phyloP scores from a whole-genome alignment of 345 rosid species.

The Eucalyptus cloeziana region DNA sequence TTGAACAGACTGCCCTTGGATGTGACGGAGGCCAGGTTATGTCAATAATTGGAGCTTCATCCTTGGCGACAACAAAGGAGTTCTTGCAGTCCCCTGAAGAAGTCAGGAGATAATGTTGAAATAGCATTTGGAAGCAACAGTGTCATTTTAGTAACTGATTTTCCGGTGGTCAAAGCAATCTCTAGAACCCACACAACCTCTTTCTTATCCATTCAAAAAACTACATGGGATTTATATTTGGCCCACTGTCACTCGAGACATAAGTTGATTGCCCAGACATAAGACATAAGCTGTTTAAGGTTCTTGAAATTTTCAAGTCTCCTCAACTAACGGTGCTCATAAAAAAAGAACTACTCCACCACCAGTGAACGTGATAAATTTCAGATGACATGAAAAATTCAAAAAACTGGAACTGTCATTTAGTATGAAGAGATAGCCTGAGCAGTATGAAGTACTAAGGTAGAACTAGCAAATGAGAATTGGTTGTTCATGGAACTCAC shows the following conservation, averaged over 20 bases:
- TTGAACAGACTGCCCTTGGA: slow-evolving; percentile 26
- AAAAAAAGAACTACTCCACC: not conserved
- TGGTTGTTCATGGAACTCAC: not conserved
- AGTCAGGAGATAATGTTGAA: not conserved
- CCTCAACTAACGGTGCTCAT: not conserved
- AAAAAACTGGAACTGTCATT: not conserved
- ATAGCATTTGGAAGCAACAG: not conserved
- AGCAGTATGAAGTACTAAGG: not conserved
- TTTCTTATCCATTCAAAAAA: not conserved
- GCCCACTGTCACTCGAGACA: not conserved
- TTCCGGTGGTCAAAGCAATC: not conserved
- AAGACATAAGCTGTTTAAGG: not conserved
- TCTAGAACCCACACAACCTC: not conserved
- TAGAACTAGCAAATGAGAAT: not conserved
- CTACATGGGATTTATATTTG: not conserved
- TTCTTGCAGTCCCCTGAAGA: slow-evolving; percentile 25
- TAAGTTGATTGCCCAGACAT: not conserved
- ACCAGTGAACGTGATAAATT: not conserved
- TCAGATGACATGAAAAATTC: not conserved
- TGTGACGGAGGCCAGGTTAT: slow-evolving; percentile 41
- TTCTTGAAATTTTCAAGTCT: not conserved
- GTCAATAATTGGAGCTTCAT: slow-evolving; percentile 24
- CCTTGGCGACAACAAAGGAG: slow-evolving; percentile 28
- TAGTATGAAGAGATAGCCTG: not conserved
- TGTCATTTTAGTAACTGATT: not conserved